These are phyloP conservation scores for Spathaspora hagerdaliae DNA, from an alignment of 805 yeast genomes.

Conservation along the genomic window DNA sequence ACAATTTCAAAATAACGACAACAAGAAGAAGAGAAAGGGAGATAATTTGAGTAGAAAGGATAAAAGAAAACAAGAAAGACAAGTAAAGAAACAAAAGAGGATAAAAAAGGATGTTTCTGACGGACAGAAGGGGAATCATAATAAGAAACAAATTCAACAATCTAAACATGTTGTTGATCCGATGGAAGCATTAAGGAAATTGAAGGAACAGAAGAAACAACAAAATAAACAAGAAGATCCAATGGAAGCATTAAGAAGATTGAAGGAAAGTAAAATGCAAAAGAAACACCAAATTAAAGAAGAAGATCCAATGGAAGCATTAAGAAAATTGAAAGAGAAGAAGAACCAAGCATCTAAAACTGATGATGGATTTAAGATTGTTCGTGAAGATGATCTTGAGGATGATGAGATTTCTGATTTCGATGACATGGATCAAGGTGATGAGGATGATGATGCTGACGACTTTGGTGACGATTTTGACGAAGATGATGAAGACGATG, in stretches of 20 bases:
- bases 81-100: conserved; percentile 28
- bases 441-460: conserved; percentile 13
- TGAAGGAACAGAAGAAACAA: conserved; percentile 7
- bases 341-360: conserved; percentile 1
- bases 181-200: conserved; percentile 11
- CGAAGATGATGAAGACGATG: conserved; percentile 10
- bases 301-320: conserved; percentile 21
- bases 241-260: conserved; percentile 11
- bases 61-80: conserved; percentile 31
- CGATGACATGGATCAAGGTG: conserved; percentile 6
- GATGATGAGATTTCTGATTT: conserved; percentile 27
- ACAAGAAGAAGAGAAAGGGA: conserved; percentile 22
- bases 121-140: background rate
- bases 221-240: conserved; percentile 8
- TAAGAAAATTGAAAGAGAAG: conserved; percentile 12
- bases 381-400: conserved; percentile 24
- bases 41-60: conserved; percentile 28
- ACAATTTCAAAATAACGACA: conserved; percentile 8
- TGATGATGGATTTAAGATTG: conserved; percentile 16
- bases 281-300: conserved; percentile 1
- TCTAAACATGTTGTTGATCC: conserved; percentile 6
- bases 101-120: background rate
- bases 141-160: background rate
- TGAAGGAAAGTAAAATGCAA: conserved; percentile 8
- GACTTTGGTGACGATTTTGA: background rate